Evolutionary conservation across 768 basidiomycete species (phyloP).

Genomic region (Cyathus striatus): DNA sequence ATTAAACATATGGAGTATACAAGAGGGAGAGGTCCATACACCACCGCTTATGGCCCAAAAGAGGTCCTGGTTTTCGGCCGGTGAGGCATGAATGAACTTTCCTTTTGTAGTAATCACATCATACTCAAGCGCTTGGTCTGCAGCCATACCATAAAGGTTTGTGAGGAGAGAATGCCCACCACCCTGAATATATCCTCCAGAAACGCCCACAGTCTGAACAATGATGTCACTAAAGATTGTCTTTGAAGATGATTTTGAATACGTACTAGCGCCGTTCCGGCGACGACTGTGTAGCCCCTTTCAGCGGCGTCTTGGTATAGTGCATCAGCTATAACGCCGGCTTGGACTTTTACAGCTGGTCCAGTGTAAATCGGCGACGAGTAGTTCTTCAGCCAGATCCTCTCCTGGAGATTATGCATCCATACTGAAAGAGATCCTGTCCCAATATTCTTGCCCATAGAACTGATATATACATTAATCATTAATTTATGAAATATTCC

Average conservation of each 20-base stretch:
- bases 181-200: constrained; percentile 30
- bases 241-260: not conserved
- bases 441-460: not conserved
- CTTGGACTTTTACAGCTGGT: not conserved
- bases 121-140: constrained; percentile 23
- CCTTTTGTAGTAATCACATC: constrained; percentile 37
- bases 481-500: no score
- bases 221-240: not conserved
- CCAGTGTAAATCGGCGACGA: not conserved
- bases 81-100: constrained; percentile 19
- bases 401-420: not conserved
- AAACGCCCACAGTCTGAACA: constrained; percentile 24
- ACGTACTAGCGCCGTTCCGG: not conserved
- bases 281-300: not conserved
- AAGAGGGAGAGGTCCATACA: constrained; percentile 4
- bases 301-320: not conserved
- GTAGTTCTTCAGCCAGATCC: not conserved
- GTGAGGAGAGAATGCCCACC: constrained; percentile 16
- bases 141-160: constrained; percentile 13
- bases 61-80: constrained; percentile 28
- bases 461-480: no score
- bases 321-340: not conserved
- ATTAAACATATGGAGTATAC: not conserved
- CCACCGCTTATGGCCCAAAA: constrained; percentile 33
- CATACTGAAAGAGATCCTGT: not conserved